Evolutionary conservation across 1,284 basidiomycete genomes (phyloP).

Genomic region (Wolfiporia cocos): DNA sequence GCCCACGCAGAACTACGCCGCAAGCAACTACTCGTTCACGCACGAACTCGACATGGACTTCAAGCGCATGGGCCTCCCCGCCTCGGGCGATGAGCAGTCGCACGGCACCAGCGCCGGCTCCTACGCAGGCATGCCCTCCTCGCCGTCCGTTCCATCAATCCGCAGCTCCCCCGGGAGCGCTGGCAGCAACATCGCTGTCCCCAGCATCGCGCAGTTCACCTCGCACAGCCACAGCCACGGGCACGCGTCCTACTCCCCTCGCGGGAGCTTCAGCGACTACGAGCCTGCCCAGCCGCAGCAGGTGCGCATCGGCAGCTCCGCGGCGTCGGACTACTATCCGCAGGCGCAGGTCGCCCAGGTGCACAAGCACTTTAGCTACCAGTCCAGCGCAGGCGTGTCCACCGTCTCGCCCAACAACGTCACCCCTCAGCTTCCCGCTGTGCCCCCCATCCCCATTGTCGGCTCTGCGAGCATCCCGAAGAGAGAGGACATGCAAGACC

Average conservation of each 20-base stretch:
- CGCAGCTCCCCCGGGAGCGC: conserved; percentile 38
- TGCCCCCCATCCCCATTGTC: conserved; percentile 33
- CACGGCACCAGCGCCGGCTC: too few relatives aligned
- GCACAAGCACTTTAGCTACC: conserved; percentile 25
- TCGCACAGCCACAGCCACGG: too few relatives aligned
- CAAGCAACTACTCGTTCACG: conserved; percentile 62
- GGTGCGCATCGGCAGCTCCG: conserved; percentile 31
- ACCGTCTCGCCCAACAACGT: conserved; percentile 52
- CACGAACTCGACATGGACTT: conserved; percentile 70
- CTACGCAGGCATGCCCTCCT: conserved; percentile 52
- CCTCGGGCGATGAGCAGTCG: conserved; percentile 23
- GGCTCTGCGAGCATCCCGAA: conserved; percentile 23
- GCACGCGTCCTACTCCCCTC: conserved; percentile 23
- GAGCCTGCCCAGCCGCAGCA: conserved; percentile 33
- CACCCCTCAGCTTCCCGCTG: conserved; percentile 40
- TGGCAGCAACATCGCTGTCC: too few relatives aligned
- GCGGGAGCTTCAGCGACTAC: conserved; percentile 61
- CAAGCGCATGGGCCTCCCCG: conserved; percentile 36
- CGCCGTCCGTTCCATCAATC: conserved; percentile 52
- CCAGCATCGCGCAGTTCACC: conserved; percentile 23
- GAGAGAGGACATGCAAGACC: conserved; percentile 44
- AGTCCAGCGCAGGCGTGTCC: conserved; percentile 9
- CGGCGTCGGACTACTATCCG: conserved; percentile 46
- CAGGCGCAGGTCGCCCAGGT: conserved; percentile 17
- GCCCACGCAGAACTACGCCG: conserved; percentile 53